These are phyloP conservation scores for Endoconidiophora polonica DNA, from an alignment of 2,329 filamentous ascomycete genomes.

Conservation along the genomic window DNA sequence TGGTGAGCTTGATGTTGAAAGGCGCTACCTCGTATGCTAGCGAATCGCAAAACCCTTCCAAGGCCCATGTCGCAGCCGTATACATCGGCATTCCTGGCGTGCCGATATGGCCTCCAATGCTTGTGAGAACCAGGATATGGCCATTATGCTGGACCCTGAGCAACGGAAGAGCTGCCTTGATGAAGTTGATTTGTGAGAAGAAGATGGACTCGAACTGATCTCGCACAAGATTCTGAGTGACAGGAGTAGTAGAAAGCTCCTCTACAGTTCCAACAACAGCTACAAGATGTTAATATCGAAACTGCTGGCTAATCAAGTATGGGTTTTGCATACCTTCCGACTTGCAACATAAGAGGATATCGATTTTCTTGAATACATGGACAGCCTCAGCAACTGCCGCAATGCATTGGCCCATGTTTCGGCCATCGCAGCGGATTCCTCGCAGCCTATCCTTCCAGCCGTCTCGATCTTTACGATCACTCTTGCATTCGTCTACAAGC, in stretches of 20 bases:
- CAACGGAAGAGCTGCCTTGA: conserved; percentile 69
- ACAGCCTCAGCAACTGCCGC: conserved; percentile 78
- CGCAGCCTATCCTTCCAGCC: conserved; percentile 68
- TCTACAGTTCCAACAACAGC: conserved; percentile 82
- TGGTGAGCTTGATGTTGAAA: conserved; percentile 91
- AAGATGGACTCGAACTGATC: conserved; percentile 92
- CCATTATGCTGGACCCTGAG: conserved; percentile 69
- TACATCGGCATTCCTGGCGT: conserved; percentile 85
- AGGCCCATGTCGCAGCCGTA: conserved; percentile 81
- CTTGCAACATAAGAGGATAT: conserved; percentile 79
- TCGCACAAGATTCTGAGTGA: conserved; percentile 61
- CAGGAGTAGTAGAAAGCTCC: conserved; percentile 58
- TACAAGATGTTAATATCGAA: conserved; percentile 19
- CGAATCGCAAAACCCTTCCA: conserved; percentile 91
- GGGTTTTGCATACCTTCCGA: conserved; percentile 48
- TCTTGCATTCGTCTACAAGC: conserved; percentile 56
- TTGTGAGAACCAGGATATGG: conserved; percentile 79
- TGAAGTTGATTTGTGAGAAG: conserved; percentile 91
- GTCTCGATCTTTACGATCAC: conserved; percentile 44
- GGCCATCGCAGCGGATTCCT: conserved; percentile 46
- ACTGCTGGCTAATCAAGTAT: background rate
- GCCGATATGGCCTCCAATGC: conserved; percentile 80
- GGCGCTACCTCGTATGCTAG: conserved; percentile 92
- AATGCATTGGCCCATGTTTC: conserved; percentile 54
- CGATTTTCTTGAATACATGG: conserved; percentile 67